These are phyloP conservation scores for Phytophthora brassicae DNA, from an alignment of 352 stramenopile species.

Conservation along the genomic window DNA sequence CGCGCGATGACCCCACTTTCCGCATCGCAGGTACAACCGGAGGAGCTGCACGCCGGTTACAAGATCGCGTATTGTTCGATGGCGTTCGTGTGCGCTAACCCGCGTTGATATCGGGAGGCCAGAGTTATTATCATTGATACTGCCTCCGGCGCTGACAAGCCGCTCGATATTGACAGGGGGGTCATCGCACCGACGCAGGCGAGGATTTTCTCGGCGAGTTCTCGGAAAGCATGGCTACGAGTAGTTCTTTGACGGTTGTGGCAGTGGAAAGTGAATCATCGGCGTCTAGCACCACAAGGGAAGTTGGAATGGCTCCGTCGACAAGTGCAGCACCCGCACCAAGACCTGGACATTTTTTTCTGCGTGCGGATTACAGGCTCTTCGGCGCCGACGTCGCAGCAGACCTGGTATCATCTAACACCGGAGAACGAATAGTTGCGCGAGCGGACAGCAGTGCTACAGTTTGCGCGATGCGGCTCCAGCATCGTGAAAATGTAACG, in stretches of 20 bases:
- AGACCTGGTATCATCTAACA: too few species aligned
- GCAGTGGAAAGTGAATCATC: not conserved
- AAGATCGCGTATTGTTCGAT: too few species aligned
- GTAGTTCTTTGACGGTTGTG: too few species aligned
- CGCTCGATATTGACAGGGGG: not conserved
- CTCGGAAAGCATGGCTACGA: not conserved
- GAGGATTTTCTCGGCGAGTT: not conserved
- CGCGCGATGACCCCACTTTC: not conserved
- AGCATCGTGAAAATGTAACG: not conserved
- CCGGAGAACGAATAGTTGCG: not conserved
- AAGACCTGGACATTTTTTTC: too few species aligned
- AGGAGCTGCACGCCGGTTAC: not conserved
- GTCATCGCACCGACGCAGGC: not conserved
- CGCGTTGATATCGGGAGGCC: not conserved
- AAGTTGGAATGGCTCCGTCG: too few species aligned
- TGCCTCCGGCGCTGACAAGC: not conserved
- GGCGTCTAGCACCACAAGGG: too few species aligned
- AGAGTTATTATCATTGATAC: not conserved
- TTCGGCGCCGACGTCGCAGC: not conserved
- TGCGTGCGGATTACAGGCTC: not conserved
- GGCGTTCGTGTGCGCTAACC: not conserved
- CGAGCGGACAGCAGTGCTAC: not conserved
- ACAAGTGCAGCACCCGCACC: too few species aligned
- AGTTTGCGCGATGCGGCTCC: not conserved
- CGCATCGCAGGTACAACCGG: too few species aligned